phyloP scores from a whole-genome alignment of 257 asterid genomes.

The Ajuga chamaepitys region DNA sequence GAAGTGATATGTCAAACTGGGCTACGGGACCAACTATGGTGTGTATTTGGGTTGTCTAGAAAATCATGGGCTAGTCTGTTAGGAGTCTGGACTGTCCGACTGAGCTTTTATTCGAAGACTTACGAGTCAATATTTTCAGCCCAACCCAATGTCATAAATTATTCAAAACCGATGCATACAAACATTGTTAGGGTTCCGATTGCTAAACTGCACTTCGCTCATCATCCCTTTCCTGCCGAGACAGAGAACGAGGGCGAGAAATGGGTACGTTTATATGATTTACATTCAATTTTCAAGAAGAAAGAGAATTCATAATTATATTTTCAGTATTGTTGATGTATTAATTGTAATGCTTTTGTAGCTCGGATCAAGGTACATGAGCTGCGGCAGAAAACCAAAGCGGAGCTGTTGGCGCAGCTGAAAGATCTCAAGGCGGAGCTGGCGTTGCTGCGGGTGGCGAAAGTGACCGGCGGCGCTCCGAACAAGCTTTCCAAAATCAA shows the following conservation, averaged over 20 bases:
- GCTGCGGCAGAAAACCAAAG: slow-evolving; percentile 47
- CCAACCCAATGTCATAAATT: not conserved
- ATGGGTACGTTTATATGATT: slow-evolving; percentile 15
- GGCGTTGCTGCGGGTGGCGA: slow-evolving; percentile 47
- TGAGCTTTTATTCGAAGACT: not conserved
- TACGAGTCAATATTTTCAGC: not conserved
- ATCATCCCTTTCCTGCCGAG: slow-evolving; percentile 6
- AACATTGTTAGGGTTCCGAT: slow-evolving; percentile 7
- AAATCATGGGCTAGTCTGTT: no score
- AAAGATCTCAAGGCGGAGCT: slow-evolving; percentile 58
- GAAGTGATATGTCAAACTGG: no score
- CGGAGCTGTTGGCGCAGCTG: slow-evolving; percentile 40
- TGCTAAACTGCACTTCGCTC: not conserved
- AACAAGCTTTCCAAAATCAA: slow-evolving; percentile 60
- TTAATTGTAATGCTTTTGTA: not conserved
- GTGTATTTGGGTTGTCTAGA: no score
- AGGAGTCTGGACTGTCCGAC: not conserved
- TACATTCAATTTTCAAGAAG: not conserved
- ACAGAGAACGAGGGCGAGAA: not conserved
- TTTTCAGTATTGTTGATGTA: not conserved
- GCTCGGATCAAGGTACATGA: slow-evolving; percentile 68
- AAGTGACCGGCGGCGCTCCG: slow-evolving; percentile 65
- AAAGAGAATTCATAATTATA: no score
- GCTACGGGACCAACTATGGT: no score
- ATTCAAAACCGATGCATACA: not conserved